These are phyloP conservation scores for Coccomyxa sp. DNA, from an alignment of 139 green algal genomes.

Conservation along the genomic window DNA sequence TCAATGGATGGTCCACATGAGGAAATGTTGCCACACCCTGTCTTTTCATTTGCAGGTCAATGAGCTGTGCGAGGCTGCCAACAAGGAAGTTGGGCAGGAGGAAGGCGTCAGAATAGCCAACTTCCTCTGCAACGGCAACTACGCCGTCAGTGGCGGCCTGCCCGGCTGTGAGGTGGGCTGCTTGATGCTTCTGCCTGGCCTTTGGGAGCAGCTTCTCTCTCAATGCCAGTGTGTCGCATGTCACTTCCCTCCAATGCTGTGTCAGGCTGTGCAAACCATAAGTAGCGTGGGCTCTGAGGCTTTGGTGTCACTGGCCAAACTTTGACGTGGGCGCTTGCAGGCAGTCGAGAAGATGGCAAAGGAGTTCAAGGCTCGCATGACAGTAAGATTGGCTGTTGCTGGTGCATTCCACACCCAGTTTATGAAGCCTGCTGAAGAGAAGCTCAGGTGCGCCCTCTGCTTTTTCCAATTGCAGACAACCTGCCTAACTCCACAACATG, in stretches of 20 bases:
- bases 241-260: too few relatives aligned
- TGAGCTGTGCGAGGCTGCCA: slow-evolving; percentile 86
- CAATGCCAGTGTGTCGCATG: too few relatives aligned
- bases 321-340: not conserved
- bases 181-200: too few relatives aligned
- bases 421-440: slow-evolving; percentile 86
- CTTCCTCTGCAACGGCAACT: slow-evolving; percentile 98
- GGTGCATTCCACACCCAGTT: slow-evolving; percentile 98
- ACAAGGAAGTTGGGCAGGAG: slow-evolving; percentile 54
- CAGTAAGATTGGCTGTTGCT: slow-evolving; percentile 89
- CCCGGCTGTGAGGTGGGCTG: slow-evolving; percentile 68
- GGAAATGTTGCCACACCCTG: too few relatives aligned
- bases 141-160: slow-evolving; percentile 88
- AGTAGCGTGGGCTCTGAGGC: too few relatives aligned
- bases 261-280: too few relatives aligned
- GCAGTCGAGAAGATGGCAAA: slow-evolving; percentile 79
- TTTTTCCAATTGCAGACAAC: not conserved
- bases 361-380: slow-evolving; percentile 79
- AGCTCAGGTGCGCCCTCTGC: slow-evolving; percentile 48
- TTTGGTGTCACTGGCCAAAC: not conserved
- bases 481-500: too few relatives aligned
- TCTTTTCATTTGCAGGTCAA: slow-evolving; percentile 35
- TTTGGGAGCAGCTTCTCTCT: too few relatives aligned
- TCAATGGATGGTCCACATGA: not conserved
- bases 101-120: slow-evolving; percentile 94